Percentiles rank a stretch among this genome's conserved stretches.
Conservation (phyloP, 768 basidiomycete species). For the Gloeostereum incarnatum region DNA sequence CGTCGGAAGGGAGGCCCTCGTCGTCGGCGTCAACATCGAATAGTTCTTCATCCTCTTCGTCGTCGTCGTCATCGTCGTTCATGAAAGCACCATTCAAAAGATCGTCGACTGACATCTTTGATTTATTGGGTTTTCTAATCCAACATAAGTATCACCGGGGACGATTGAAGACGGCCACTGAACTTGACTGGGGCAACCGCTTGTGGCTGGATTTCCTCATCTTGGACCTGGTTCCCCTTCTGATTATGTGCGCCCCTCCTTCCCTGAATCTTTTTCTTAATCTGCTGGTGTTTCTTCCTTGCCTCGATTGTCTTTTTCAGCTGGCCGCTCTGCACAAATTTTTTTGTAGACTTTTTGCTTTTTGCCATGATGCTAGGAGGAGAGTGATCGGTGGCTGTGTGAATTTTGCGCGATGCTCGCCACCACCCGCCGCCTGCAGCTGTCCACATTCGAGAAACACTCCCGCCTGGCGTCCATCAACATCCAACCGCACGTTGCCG, state of each 20-base stretch:
- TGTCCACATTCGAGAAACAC: too few relatives aligned
- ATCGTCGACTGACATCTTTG: constrained; percentile 68
- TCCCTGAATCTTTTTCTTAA: constrained; percentile 59
- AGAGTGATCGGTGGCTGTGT: too few relatives aligned
- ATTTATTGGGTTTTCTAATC: constrained; percentile 14
- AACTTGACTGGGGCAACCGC: constrained; percentile 15
- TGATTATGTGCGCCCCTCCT: constrained; percentile 36
- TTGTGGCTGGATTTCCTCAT: constrained; percentile 23
- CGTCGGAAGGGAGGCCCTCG: constrained; percentile 29
- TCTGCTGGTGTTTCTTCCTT: constrained; percentile 72
- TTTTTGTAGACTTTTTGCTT: constrained; percentile 79
- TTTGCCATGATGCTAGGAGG: too few relatives aligned
- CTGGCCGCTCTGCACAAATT: constrained; percentile 83
- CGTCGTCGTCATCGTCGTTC: constrained; percentile 36
- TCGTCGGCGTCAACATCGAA: constrained; percentile 26
- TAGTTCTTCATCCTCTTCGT: constrained; percentile 33
- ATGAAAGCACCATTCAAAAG: constrained; percentile 67
- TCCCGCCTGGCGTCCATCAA: too few relatives aligned
- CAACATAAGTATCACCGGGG: constrained; percentile 6
- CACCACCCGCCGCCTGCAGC: too few relatives aligned
- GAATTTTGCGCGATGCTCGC: too few relatives aligned
- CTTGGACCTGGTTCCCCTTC: constrained; percentile 21
- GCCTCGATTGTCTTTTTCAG: constrained; percentile 82
- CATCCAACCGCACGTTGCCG: too few relatives aligned
- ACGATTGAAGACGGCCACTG: background rate